A percentile compares a stretch with the other conserved stretches of the same genome.
These are phyloP conservation scores for Silene latifolia DNA, from an alignment of 148 eudicot genomes.

Conservation along the genomic window DNA sequence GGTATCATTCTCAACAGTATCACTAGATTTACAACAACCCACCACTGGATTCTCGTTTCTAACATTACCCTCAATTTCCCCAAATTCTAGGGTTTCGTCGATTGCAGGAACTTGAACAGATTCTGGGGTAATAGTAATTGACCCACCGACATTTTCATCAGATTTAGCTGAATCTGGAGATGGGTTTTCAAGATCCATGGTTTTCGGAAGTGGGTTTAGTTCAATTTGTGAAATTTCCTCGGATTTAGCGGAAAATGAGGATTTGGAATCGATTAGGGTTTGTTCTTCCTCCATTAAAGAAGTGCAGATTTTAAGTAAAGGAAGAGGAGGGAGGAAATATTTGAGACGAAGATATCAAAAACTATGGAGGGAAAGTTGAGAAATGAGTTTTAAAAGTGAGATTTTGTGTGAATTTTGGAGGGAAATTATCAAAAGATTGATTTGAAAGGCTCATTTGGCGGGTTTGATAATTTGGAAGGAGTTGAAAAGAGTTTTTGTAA, in stretches of 20 bases:
- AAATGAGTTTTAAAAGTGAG: background rate
- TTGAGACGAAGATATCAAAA: background rate
- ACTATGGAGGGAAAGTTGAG: constrained; percentile 1
- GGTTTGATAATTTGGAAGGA: background rate
- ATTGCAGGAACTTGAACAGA: background rate
- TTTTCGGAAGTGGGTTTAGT: constrained; percentile 6
- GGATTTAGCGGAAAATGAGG: constrained; percentile 14
- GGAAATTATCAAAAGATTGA: background rate
- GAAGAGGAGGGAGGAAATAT: background rate
- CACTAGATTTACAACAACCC: background rate
- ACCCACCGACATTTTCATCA: background rate
- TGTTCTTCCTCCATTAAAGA: constrained; percentile 16
- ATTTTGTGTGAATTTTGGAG: constrained; percentile 13
- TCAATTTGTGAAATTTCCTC: constrained; percentile 1
- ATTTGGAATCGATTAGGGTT: constrained; percentile 12
- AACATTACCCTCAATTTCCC: background rate
- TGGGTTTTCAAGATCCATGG: constrained; percentile 7
- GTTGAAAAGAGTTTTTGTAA: background rate
- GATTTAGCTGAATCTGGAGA: background rate
- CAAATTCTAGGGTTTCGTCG: constrained; percentile 3
- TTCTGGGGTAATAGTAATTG: background rate
- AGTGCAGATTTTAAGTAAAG: background rate
- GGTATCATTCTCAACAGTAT: background rate
- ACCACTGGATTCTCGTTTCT: background rate
- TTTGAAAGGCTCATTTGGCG: background rate